Percentiles rank a stretch among this genome's conserved stretches.
phyloP scores from a whole-genome alignment of 2,329 filamentous ascomycete species.

The Cladorrhinum sp. region DNA sequence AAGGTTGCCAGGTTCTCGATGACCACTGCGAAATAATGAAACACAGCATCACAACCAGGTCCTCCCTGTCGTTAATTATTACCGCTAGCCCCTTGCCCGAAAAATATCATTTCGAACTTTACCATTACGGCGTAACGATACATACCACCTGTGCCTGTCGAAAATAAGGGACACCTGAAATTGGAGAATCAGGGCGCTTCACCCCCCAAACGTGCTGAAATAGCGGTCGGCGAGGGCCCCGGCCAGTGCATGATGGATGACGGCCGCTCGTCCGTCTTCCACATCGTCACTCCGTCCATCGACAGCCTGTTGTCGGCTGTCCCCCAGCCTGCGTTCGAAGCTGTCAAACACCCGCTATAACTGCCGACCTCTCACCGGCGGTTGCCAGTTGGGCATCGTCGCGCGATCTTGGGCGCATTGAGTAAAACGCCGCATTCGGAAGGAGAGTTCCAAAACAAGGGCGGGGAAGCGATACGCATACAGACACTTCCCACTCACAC shows the following conservation, averaged over 20 bases:
- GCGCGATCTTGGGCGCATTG: conserved; percentile 5
- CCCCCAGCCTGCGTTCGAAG: conserved; percentile 8
- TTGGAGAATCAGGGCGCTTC: conserved; percentile 10
- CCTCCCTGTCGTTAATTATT: conserved; percentile 21
- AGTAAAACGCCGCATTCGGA: conserved; percentile 11
- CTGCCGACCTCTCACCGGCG: conserved; percentile 12
- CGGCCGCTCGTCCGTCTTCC: conserved; percentile 8
- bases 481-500: not conserved
- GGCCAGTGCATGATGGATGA: conserved; percentile 11
- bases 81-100: conserved; percentile 23
- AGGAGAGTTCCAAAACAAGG: conserved; percentile 6
- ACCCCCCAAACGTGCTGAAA: conserved; percentile 11
- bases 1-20: conserved; percentile 24
- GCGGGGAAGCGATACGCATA: not conserved
- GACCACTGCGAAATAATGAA: conserved; percentile 26
- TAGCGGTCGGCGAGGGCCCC: conserved; percentile 18
- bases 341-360: conserved; percentile 5
- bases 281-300: conserved; percentile 5
- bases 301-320: not conserved
- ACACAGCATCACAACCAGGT: conserved; percentile 24
- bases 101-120: conserved; percentile 8
- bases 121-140: conserved; percentile 17
- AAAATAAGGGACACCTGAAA: not conserved
- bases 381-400: conserved; percentile 20
- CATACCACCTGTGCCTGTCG: conserved; percentile 18